Percentiles rank a stretch among this genome's conserved stretches.
phyloP scores from a whole-genome alignment of 345 rosid species.

The Carallia brachiata region DNA sequence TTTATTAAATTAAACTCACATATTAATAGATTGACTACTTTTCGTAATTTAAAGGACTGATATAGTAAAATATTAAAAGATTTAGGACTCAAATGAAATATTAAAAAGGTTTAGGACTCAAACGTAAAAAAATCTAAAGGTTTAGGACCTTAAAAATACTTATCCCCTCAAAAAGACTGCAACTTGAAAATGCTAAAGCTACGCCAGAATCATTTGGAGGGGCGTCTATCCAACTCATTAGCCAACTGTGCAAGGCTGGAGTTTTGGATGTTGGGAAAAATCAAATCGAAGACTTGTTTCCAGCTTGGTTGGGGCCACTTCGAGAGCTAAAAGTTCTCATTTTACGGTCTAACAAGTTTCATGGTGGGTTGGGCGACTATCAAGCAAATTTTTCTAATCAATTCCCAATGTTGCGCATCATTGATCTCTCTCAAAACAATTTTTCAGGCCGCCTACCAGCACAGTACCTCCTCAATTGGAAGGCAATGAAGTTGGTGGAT shows the following conservation, averaged over 20 bases:
- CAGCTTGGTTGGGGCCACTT: conserved; percentile 11
- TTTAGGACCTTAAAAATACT: too few species aligned
- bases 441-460: conserved; percentile 9
- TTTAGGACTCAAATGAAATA: too few species aligned
- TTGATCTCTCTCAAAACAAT: conserved; percentile 3
- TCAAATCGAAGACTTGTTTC: conserved; percentile 11
- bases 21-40: too few species aligned
- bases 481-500: neutral
- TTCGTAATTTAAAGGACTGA: too few species aligned
- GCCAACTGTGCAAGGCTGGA: conserved; percentile 11
- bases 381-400: neutral
- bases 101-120: too few species aligned
- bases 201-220: neutral
- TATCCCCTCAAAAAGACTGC: neutral
- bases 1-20: too few species aligned
- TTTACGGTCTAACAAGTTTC: conserved; percentile 7
- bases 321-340: neutral
- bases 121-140: too few species aligned
- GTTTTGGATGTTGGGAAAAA: conserved; percentile 9
- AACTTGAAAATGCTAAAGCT: neutral
- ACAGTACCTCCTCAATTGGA: neutral
- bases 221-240: conserved; percentile 12
- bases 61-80: too few species aligned
- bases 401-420: neutral
- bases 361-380: neutral